Conservation (phyloP, 768 basidiomycete species). For the Hygrocybe punicea region DNA sequence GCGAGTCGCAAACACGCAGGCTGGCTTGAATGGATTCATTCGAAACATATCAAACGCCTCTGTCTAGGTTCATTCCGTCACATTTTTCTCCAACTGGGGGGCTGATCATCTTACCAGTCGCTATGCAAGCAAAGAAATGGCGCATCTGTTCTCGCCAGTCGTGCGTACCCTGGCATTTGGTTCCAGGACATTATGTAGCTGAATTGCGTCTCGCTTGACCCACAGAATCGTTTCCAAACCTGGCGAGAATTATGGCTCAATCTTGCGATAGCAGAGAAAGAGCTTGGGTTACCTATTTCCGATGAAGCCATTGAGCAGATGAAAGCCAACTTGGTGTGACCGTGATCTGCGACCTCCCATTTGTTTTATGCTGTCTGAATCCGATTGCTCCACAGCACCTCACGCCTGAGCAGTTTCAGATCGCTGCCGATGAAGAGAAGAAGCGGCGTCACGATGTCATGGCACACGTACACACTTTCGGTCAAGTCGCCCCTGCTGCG, state of each 20-base stretch:
- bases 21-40: slow-evolving; percentile 71
- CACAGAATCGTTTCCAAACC: slow-evolving; percentile 87
- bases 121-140: slow-evolving; percentile 99
- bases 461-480: slow-evolving; percentile 99
- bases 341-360: not conserved
- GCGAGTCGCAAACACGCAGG: too few species aligned
- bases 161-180: slow-evolving; percentile 43
- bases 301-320: slow-evolving; percentile 94
- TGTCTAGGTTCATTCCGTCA: slow-evolving; percentile 58
- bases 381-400: slow-evolving; percentile 50
- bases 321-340: slow-evolving; percentile 80
- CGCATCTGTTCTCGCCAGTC: slow-evolving; percentile 89
- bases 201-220: not conserved
- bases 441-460: slow-evolving; percentile 98
- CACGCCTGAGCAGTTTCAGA: slow-evolving; percentile 84
- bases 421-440: slow-evolving; percentile 94
- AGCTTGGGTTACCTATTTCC: slow-evolving; percentile 85
- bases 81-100: not conserved
- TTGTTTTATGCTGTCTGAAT: not conserved
- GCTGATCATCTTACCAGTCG: slow-evolving; percentile 50
- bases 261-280: slow-evolving; percentile 93
- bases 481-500: slow-evolving; percentile 86
- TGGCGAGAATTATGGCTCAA: slow-evolving; percentile 96
- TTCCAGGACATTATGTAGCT: not conserved
- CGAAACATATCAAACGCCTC: slow-evolving; percentile 76